These are phyloP conservation scores for Spinacia oleracea DNA, from an alignment of 179 eudicot genomes.

Conservation along the genomic window DNA sequence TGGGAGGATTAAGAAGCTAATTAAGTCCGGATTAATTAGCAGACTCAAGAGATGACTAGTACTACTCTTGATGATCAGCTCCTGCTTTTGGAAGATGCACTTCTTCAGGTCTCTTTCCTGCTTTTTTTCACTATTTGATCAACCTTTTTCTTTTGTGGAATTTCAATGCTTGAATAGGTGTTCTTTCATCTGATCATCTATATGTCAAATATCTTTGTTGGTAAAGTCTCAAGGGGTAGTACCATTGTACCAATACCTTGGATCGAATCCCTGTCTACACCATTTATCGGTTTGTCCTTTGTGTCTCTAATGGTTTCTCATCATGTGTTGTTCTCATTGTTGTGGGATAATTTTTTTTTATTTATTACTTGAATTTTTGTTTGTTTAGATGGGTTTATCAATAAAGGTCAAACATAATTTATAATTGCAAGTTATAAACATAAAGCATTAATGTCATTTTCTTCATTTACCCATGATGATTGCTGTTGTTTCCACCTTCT, in stretches of 20 bases:
- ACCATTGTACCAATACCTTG: too few species aligned
- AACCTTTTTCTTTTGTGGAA: not conserved
- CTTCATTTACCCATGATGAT: not conserved
- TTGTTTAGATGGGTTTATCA: not conserved
- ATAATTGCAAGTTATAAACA: not conserved
- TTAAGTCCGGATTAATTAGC: not conserved
- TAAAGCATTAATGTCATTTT: not conserved
- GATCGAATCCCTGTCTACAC: too few species aligned
- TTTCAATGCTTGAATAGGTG: not conserved
- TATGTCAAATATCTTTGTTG: too few species aligned
- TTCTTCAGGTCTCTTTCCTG: conserved; percentile 29
- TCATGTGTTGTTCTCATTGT: not conserved
- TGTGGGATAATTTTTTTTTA: not conserved
- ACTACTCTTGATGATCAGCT: conserved; percentile 18
- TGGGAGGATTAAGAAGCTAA: not conserved
- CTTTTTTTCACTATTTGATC: not conserved
- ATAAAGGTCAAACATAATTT: too few species aligned
- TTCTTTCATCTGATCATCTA: not conserved
- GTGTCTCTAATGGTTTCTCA: not conserved
- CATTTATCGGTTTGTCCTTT: too few species aligned
- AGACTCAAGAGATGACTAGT: conserved; percentile 12
- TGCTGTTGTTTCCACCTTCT: not conserved
- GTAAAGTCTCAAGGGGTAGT: too few species aligned
- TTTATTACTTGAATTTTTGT: not conserved
- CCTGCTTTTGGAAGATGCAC: conserved; percentile 25